phyloP scores from a whole-genome alignment of 2,329 filamentous ascomycete species.

The Cercospora beticola region DNA sequence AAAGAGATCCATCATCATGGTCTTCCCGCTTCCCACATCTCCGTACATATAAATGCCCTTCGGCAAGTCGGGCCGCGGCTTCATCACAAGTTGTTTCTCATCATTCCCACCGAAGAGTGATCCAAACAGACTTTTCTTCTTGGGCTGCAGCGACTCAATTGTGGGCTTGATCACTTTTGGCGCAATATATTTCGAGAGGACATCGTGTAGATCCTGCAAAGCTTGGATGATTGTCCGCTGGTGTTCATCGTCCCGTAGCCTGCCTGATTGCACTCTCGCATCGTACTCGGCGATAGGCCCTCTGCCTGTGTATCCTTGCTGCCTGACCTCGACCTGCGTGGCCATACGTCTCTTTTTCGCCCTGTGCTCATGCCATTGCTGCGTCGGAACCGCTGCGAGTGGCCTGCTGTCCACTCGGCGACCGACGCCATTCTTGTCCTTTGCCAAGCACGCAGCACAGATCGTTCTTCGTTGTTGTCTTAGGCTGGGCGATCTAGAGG shows the following conservation, averaged over 20 bases:
- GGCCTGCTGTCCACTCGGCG: not conserved
- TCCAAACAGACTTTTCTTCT: slow-evolving; percentile 54
- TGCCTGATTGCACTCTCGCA: slow-evolving; percentile 69
- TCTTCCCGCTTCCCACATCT: slow-evolving; percentile 96
- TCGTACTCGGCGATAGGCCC: slow-evolving; percentile 91
- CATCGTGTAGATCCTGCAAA: slow-evolving; percentile 84
- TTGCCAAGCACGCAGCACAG: slow-evolving; percentile 30
- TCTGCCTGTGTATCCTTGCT: slow-evolving; percentile 24
- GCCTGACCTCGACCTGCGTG: slow-evolving; percentile 35
- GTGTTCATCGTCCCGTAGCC: slow-evolving; percentile 82
- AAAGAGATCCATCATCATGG: slow-evolving; percentile 99
- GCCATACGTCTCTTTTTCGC: slow-evolving; percentile 24
- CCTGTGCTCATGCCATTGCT: not conserved
- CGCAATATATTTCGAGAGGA: slow-evolving; percentile 70
- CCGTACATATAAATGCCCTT: slow-evolving; percentile 93
- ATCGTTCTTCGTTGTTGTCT: slow-evolving; percentile 26
- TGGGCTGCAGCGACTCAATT: slow-evolving; percentile 64
- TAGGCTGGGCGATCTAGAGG: slow-evolving; percentile 12
- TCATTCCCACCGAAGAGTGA: slow-evolving; percentile 59
- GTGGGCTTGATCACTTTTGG: slow-evolving; percentile 74
- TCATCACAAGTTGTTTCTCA: slow-evolving; percentile 31
- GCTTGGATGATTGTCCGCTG: slow-evolving; percentile 88
- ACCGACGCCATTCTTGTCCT: not conserved
- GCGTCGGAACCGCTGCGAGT: not conserved
- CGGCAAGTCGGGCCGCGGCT: slow-evolving; percentile 72